Base-by-base conservation (phyloP, 345 rosid species). In the Geranium rotundifolium region DNA sequence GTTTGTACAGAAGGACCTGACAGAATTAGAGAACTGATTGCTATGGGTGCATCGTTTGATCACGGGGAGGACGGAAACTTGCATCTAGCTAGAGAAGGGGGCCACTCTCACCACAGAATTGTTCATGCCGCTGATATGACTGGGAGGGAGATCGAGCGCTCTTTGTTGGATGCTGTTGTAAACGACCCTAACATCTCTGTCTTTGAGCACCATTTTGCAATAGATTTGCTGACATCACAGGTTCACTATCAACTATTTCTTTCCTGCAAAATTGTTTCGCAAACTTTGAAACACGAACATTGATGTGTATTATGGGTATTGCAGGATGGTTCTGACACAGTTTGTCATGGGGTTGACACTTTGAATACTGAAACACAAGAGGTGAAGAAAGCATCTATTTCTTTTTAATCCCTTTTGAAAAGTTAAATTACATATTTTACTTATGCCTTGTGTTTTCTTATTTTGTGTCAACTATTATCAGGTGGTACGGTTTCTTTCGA, bases 61-160 rank as follows among this genome's bases (percentile, higher is more conserved):
- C 89, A 85, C 56, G 87, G 89, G 2, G 96, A 88, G 82, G 96
- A 93, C 62, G 97, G 99, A 50, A 90, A 93, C 84, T 80, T 93
- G 84, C 95, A 86, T 73, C 80, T 93, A 37, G 97, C 99, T 29
- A 87, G 99, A 76, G 97, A 90, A 66, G 99, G 99, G 64, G 97
- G 97, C 50, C 99, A 93, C 72, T 93, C 99, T 49, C 97, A 93
- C 75, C 83, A 5, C 73, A 77, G 99, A 73, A 90, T 90, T 60
- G 97, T 93, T 65, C 97, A 93, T 69, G 91, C 99, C 39, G 96
- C 99, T 62, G 99, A 93, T 77, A 86, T 90, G 95, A 93, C 99
- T 27, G 99, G 99, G 71, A 81, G 89, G 74, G 97, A 93, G 84
- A 93, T 93, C 23, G 97, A 90, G 73, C 81, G 99, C 67, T 97